These are phyloP conservation scores for Psilocybe sp. DNA, from an alignment of 768 basidiomycete species.

Conservation along the genomic window DNA sequence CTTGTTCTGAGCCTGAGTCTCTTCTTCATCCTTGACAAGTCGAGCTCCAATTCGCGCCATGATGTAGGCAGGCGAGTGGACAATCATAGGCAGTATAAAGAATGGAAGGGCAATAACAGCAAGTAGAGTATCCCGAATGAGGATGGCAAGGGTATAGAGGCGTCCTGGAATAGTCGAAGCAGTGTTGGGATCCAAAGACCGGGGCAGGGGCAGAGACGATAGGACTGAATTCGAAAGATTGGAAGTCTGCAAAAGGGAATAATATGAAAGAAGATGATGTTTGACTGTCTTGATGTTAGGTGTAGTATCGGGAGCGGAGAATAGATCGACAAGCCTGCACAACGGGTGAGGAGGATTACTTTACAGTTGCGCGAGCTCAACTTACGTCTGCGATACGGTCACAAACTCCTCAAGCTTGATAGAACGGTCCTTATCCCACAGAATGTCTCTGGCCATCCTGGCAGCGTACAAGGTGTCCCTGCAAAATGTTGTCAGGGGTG, in stretches of 20 bases:
- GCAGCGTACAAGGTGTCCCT: constrained; percentile 92
- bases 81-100: constrained; percentile 81
- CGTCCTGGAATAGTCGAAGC: constrained; percentile 81
- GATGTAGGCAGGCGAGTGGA: constrained; percentile 83
- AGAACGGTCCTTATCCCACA: constrained; percentile 83
- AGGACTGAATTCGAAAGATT: constrained; percentile 84
- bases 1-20: constrained; percentile 97
- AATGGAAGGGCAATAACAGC: constrained; percentile 78
- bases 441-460: constrained; percentile 86
- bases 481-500: constrained; percentile 1
- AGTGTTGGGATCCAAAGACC: constrained; percentile 74
- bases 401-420: constrained; percentile 84
- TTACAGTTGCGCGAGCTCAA: constrained; percentile 13
- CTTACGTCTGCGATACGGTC: constrained; percentile 86
- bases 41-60: constrained; percentile 75
- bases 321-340: constrained; percentile 82
- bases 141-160: constrained; percentile 71
- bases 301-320: constrained; percentile 65
- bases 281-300: constrained; percentile 61
- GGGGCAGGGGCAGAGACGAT: constrained; percentile 80
- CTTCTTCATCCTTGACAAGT: constrained; percentile 82
- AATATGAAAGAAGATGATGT: constrained; percentile 78
- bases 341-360: constrained; percentile 10
- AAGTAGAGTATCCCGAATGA: constrained; percentile 75
- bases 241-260: constrained; percentile 79